Conservation (phyloP, 202 grass and related monocot genomes). For the Eragrostis tef region DNA sequence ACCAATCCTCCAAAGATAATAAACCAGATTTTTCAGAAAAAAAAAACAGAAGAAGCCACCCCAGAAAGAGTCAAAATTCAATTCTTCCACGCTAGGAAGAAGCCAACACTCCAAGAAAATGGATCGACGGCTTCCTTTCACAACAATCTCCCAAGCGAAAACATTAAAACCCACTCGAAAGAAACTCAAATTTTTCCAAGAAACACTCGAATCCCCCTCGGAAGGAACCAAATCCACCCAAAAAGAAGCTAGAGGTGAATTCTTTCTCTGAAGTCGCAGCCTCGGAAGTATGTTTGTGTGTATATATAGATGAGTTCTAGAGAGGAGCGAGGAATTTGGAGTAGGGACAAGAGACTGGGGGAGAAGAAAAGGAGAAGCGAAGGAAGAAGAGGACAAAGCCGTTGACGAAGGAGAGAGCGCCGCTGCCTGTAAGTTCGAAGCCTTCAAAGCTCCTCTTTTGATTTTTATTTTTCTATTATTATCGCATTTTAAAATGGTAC, state of each 20-base stretch:
- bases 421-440: slow-evolving; percentile 30
- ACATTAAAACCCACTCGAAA: neutral
- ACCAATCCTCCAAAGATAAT: neutral
- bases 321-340: slow-evolving; percentile 1
- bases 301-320: neutral
- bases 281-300: neutral
- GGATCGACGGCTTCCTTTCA: neutral
- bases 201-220: slow-evolving; percentile 28
- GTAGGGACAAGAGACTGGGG: neutral
- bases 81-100: neutral
- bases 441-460: slow-evolving; percentile 15
- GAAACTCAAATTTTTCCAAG: slow-evolving; percentile 15
- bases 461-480: neutral
- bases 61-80: slow-evolving; percentile 10
- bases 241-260: slow-evolving; percentile 17
- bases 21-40: slow-evolving; percentile 8
- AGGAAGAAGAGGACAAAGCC: slow-evolving; percentile 46
- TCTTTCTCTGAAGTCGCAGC: slow-evolving; percentile 3
- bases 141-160: slow-evolving; percentile 26
- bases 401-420: slow-evolving; percentile 52
- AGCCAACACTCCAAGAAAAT: slow-evolving; percentile 3
- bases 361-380: slow-evolving; percentile 26
- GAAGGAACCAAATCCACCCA: neutral
- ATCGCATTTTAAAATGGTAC: slow-evolving; percentile 14
- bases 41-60: neutral